A percentile compares a stretch with the other conserved stretches of the same genome.
phyloP scores from a whole-genome alignment of 371 early-diverging fungal genomes.

The Mucor saturninus region DNA sequence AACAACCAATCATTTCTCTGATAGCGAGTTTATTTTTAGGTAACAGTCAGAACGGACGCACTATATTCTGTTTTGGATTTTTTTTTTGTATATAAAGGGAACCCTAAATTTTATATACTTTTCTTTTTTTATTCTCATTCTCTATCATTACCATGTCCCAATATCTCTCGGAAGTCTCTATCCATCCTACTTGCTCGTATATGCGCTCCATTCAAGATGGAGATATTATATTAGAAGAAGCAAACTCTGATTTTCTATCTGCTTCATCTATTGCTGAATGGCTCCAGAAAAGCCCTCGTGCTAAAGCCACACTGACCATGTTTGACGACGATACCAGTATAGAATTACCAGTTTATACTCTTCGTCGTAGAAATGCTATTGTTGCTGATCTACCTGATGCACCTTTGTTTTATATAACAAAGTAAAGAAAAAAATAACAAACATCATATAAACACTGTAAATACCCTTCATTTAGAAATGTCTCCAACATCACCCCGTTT shows the following conservation, averaged over 20 bases:
- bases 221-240: constrained; percentile 38
- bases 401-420: constrained; percentile 19
- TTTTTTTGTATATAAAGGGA: too few relatives aligned
- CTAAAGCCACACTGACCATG: constrained; percentile 42
- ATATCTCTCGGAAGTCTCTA: constrained; percentile 11
- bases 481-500: neutral
- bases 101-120: neutral
- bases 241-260: constrained; percentile 20
- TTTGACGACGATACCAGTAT: constrained; percentile 38
- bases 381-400: constrained; percentile 52
- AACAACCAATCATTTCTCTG: too few relatives aligned
- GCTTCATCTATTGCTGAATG: constrained; percentile 42
- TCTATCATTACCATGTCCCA: constrained; percentile 12
- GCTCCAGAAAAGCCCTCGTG: constrained; percentile 46
- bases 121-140: neutral
- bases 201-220: constrained; percentile 45
- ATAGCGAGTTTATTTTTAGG: too few relatives aligned
- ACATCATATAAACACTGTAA: neutral
- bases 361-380: constrained; percentile 51
- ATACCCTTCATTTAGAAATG: neutral
- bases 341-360: constrained; percentile 45
- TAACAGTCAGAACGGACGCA: too few relatives aligned
- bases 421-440: constrained; percentile 1
- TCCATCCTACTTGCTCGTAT: constrained; percentile 31
- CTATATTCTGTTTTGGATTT: too few relatives aligned